Percentiles rank a stretch among this genome's conserved stretches.
Evolutionary conservation across 768 basidiomycete species (phyloP).

Genomic region (Chlorophyllum brunneum): DNA sequence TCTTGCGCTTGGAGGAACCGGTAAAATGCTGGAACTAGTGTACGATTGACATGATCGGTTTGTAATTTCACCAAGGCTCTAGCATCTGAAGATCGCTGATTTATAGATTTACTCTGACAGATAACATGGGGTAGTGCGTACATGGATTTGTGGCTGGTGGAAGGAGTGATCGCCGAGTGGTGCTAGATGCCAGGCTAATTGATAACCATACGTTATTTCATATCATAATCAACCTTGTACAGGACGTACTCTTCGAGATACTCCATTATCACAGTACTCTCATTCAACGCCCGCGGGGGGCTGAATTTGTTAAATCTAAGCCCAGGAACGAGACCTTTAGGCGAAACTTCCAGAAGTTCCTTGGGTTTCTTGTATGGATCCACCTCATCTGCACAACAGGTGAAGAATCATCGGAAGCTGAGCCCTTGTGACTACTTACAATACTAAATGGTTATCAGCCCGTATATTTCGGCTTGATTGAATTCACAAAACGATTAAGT

Average conservation of each 20-base stretch:
- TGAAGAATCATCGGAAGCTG: no score
- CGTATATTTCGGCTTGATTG: background rate
- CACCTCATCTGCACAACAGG: constrained; percentile 54
- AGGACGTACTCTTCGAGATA: constrained; percentile 68
- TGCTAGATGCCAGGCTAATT: constrained; percentile 37
- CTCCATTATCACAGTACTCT: constrained; percentile 77
- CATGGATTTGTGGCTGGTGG: constrained; percentile 59
- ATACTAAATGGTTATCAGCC: constrained; percentile 14
- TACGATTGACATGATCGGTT: constrained; percentile 62
- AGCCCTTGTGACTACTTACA: no score
- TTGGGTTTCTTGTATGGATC: constrained; percentile 81
- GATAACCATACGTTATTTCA: no score
- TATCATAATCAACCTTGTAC: no score
- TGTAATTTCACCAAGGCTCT: constrained; percentile 66
- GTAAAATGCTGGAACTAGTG: constrained; percentile 68
- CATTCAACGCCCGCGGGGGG: constrained; percentile 65
- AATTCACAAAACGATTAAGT: constrained; percentile 12
- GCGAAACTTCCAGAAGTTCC: constrained; percentile 76
- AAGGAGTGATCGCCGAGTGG: constrained; percentile 48
- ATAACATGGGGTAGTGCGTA: constrained; percentile 23
- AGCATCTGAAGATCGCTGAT: constrained; percentile 42
- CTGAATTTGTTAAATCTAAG: constrained; percentile 48
- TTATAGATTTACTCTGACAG: background rate
- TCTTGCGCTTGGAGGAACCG: constrained; percentile 73
- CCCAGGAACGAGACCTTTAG: constrained; percentile 78